These are phyloP conservation scores for Penicillium ucsense DNA, from an alignment of 495 filamentous ascomycete genomes.

Conservation along the genomic window DNA sequence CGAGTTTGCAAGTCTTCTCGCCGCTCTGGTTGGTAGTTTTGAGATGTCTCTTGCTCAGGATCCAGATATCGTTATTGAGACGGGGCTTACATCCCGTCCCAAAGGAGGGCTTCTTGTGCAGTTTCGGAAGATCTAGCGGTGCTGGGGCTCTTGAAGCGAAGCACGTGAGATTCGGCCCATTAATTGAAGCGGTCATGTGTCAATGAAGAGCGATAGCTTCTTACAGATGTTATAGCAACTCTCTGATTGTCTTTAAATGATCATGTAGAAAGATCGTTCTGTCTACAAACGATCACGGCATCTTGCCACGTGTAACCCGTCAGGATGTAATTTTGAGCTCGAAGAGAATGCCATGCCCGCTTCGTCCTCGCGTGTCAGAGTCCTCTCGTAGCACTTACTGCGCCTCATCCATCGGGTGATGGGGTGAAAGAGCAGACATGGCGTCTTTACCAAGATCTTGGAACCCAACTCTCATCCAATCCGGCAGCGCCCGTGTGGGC, in stretches of 20 bases:
- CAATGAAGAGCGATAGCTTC: no score
- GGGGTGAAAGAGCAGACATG: conserved; percentile 35
- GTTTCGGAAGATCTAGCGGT: not conserved
- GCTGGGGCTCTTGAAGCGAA: no score
- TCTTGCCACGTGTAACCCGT: no score
- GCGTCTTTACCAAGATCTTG: conserved; percentile 5
- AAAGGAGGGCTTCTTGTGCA: not conserved
- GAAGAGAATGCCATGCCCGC: no score
- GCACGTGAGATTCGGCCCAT: no score
- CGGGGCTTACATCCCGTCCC: not conserved
- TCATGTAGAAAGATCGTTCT: not conserved
- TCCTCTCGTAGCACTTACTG: no score
- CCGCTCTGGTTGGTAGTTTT: conserved; percentile 55
- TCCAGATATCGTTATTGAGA: not conserved
- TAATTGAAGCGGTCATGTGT: no score
- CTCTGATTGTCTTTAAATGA: no score
- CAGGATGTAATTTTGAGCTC: no score
- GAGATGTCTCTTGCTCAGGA: conserved; percentile 27
- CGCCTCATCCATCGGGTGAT: conserved; percentile 2
- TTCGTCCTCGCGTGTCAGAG: no score
- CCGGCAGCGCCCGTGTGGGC: conserved; percentile 1
- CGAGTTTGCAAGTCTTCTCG: conserved; percentile 68
- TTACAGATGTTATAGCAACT: no score
- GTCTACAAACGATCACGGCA: no score
- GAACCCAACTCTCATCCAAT: conserved; percentile 4